Evolutionary conservation across 805 yeast genomes (phyloP).

Genomic region (Saturnispora quitensis): DNA sequence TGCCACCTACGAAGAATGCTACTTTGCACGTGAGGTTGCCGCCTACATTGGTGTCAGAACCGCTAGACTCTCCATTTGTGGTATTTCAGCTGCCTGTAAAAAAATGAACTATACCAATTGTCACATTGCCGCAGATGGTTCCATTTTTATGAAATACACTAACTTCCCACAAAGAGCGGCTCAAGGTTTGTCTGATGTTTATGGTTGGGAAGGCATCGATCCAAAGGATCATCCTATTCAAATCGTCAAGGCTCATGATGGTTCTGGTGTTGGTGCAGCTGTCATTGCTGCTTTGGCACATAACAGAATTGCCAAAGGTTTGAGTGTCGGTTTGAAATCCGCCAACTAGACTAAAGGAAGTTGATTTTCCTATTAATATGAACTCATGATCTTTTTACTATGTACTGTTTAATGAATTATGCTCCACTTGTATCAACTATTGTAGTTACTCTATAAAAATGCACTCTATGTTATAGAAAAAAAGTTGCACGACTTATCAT

Average conservation of each 20-base stretch:
- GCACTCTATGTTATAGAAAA: too few relatives aligned
- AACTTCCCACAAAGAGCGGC: slow-evolving; percentile 92
- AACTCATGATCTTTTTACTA: background rate
- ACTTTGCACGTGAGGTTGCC: slow-evolving; percentile 69
- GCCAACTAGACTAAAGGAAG: background rate
- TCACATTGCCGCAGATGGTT: slow-evolving; percentile 97
- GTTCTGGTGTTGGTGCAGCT: slow-evolving; percentile 98
- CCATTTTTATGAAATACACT: slow-evolving; percentile 91
- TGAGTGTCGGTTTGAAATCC: slow-evolving; percentile 47
- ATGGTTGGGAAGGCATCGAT: slow-evolving; percentile 55
- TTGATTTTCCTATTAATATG: background rate
- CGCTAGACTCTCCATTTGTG: slow-evolving; percentile 90
- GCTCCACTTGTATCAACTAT: background rate
- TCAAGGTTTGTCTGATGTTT: slow-evolving; percentile 81
- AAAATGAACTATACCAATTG: slow-evolving; percentile 74
- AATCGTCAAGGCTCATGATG: slow-evolving; percentile 93
- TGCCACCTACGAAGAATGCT: slow-evolving; percentile 75
- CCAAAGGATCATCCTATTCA: slow-evolving; percentile 62
- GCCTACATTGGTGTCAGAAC: slow-evolving; percentile 90
- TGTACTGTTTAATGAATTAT: background rate
- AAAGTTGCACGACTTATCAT: background rate
- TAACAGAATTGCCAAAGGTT: slow-evolving; percentile 62
- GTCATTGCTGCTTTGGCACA: slow-evolving; percentile 92
- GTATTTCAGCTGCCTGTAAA: slow-evolving; percentile 90
- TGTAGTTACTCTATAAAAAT: background rate